Percentiles rank a stretch among this genome's conserved stretches.
Conservation (phyloP, 139 green algal genomes). For the Nannochloris sp. region DNA sequence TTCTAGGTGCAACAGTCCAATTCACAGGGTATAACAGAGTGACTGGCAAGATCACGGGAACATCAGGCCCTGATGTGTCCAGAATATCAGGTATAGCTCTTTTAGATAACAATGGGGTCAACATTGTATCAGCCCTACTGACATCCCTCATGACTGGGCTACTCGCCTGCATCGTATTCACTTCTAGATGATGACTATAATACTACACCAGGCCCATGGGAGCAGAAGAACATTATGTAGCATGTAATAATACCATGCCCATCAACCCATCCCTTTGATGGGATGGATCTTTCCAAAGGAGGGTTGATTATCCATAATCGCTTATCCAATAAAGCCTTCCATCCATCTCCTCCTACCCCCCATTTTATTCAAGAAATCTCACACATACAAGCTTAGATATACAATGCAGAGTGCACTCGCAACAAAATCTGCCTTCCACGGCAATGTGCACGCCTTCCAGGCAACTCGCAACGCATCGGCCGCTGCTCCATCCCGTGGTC, state of each 20-base stretch:
- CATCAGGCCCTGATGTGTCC: conserved; percentile 22
- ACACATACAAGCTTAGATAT: not conserved
- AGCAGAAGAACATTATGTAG: no score
- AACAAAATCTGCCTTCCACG: conserved; percentile 1
- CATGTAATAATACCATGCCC: no score
- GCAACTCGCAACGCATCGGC: not conserved
- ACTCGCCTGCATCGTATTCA: not conserved
- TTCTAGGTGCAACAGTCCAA: conserved; percentile 89
- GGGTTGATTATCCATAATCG: not conserved
- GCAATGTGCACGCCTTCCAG: conserved; percentile 5
- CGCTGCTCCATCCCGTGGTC: not conserved
- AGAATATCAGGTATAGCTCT: conserved; percentile 32
- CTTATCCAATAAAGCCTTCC: not conserved
- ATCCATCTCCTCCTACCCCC: not conserved
- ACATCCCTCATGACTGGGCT: conserved; percentile 14
- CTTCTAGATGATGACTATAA: no score
- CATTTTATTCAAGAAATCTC: not conserved
- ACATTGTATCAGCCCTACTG: conserved; percentile 35
- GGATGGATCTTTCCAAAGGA: no score
- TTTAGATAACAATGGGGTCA: conserved; percentile 50
- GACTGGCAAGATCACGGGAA: conserved; percentile 24
- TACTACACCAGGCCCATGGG: no score
- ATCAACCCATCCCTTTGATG: no score
- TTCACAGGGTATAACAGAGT: conserved; percentile 61
- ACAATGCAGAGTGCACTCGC: not conserved